Evolutionary conservation across 805 yeast species (phyloP), one percentile per base, ranked within the genome.

Genomic region (Metschnikowia borealis): DNA sequence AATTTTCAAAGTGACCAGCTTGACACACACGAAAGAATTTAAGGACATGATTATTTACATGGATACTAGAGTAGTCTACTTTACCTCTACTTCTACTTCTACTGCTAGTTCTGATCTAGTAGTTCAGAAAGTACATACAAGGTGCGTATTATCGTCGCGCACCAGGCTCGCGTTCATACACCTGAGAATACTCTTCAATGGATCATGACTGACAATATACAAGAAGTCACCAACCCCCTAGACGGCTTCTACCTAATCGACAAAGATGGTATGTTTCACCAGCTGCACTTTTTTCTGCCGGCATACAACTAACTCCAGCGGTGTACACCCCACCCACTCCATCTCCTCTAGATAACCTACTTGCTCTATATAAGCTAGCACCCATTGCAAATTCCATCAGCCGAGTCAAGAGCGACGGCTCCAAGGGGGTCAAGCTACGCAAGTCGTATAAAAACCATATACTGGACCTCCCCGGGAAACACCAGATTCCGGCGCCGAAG

Each of bases 381-480:
- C 78, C 76, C 1, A 70, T 91, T 13, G 87, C 96, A 0, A 75
- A 80, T 48, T 84, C 96, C 3, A 85, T 94, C 39, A 96, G 97
- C 1, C 79, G 99, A 62, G 78, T 85, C 10, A 90, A 88, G 60
- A 84, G 89, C 2, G 95, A 86, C 60, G 96, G 97, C 0, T 79
- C 94, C 0, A 90, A 88, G 58, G 97, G 96, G 48, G 90, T 90
- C 36, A 94, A 94, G 69, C 78, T 94, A 49, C 79, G 99, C 60
- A 94, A 94, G 68, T 89, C 97, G 0, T 94, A 94, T 70, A 94
- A 94, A 66, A 90, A 91, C 56, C 98, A 92, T 64, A 86, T 94
- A 13, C 75, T 79, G 36, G 97, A 91, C 58, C 71, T 94, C 29
- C 87, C 96, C 0, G 97, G 91, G 2, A 85, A 84, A 62, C 88